Base-by-base conservation (phyloP, 495 filamentous ascomycete species). In the Aspergillus campestris region DNA sequence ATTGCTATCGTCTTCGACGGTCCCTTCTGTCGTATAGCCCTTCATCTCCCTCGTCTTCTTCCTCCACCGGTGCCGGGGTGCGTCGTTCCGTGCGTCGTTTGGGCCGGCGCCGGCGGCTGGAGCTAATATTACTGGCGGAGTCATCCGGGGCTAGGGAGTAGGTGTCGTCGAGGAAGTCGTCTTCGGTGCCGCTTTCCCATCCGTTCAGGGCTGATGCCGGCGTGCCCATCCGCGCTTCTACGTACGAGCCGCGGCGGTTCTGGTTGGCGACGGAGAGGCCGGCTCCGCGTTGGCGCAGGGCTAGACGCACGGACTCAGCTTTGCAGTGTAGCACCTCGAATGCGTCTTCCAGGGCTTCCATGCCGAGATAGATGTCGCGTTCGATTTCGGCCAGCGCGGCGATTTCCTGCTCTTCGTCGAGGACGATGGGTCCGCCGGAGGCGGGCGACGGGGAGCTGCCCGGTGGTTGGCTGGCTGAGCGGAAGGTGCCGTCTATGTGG, bases 351-450 rank as follows among this genome's bases (percentile, higher is more conserved):
- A 98, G 78, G 10, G 83, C 80, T 64, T 97, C 92, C 85, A 98
- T 95, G 35, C 88, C 84, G 27, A 78, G 77, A 68, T 86, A 95
- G 50, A 98, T 94, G 52, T 95, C 89, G 5, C 87, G 81, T 58
- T 98, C 92, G 33, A 98, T 78, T 60, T 95, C 87, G 1, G 88
- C 91, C 8, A 97, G 70, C 8, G 85, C 80, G 0, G 85, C 82
- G 45, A 97, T 91, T 59, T 98, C 92, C 36, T 85, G 85, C 54
- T 98, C 92, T 65, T 98, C 92, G 60, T 98, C 92, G 37, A 94
- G 65, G 5, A 87, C 85, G 12, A 98, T 88, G 7, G 86, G 83
- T 0, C 71, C 78, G 28, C 77, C 78, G 38, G 65, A 66, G 1
- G 70, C 70, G 0, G 71, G 59, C 0, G 62, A 60, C 11, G 62